Conservation (phyloP, 768 basidiomycete genomes). For the Lactifluus subvellereus region DNA sequence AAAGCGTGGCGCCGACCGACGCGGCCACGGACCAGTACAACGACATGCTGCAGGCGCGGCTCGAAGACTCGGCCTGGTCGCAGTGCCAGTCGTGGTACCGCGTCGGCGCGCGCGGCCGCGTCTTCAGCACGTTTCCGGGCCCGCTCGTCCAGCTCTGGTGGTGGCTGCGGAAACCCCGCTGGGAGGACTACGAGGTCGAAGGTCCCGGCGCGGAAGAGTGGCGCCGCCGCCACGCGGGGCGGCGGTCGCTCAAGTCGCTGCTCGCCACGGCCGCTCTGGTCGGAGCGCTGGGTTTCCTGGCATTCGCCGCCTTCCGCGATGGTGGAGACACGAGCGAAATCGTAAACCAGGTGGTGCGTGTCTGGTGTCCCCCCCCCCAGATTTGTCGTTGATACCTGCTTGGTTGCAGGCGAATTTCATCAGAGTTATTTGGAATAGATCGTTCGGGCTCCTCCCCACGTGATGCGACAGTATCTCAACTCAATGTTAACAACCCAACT, state of each 20-base stretch:
- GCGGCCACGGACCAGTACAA: conserved; percentile 20
- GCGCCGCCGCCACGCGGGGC: conserved; percentile 3
- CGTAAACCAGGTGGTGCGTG: neutral
- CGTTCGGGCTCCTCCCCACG: neutral
- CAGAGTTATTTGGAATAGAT: neutral
- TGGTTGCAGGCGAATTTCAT: neutral
- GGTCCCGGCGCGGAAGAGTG: conserved; percentile 3
- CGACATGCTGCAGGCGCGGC: conserved; percentile 7
- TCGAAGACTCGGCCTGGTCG: conserved; percentile 11
- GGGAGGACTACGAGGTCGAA: conserved; percentile 11
- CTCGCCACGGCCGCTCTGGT: neutral
- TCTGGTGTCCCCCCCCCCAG: no score
- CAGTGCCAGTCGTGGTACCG: conserved; percentile 23
- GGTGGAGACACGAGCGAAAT: neutral
- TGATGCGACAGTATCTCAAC: neutral
- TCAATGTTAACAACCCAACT: no score
- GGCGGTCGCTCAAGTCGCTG: neutral
- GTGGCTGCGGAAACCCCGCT: conserved; percentile 12
- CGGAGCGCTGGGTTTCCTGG: neutral
- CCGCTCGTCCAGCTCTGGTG: conserved; percentile 19
- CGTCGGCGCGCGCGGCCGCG: conserved; percentile 2
- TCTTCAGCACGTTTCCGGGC: conserved; percentile 15
- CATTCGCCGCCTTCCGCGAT: neutral
- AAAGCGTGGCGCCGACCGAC: conserved; percentile 11
- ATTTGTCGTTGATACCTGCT: neutral